Evolutionary conservation across 768 basidiomycete genomes (phyloP).

Genomic region (Boletus rubescentipes): DNA sequence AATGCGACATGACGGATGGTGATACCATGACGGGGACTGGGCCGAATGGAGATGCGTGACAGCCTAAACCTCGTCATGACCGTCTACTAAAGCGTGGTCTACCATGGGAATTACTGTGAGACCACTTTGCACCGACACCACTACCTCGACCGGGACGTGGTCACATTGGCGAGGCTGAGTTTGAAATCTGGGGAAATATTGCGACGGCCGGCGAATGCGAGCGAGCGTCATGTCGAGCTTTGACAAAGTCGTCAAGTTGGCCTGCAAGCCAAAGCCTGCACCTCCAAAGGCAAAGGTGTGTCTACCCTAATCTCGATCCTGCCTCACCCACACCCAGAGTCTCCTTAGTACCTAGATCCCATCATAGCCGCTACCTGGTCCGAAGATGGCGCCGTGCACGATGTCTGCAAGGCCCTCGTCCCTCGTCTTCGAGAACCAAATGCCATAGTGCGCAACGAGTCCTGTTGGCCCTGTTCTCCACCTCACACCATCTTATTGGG

Average conservation of each 20-base stretch:
- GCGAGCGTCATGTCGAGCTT: constrained; percentile 60
- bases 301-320: not conserved
- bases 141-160: too few relatives aligned
- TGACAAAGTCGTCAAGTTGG: constrained; percentile 93
- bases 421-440: constrained; percentile 90
- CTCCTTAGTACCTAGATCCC: constrained; percentile 84
- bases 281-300: constrained; percentile 92
- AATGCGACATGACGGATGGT: constrained; percentile 25
- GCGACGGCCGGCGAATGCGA: not conserved
- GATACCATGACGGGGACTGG: constrained; percentile 16
- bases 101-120: not conserved
- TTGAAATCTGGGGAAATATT: constrained; percentile 22
- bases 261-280: constrained; percentile 96
- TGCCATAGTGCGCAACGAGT: constrained; percentile 62
- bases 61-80: too few relatives aligned
- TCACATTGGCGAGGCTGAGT: constrained; percentile 25
- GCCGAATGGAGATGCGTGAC: not conserved
- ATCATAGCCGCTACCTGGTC: constrained; percentile 97
- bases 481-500: not conserved
- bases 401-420: constrained; percentile 87
- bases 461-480: not conserved
- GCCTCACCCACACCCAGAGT: not conserved
- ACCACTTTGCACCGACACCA: not conserved
- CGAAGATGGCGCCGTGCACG: constrained; percentile 89
- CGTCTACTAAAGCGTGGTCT: too few relatives aligned